Conservation (phyloP, 1,139 yeast species). For the Sporopachydermia cereana region DNA sequence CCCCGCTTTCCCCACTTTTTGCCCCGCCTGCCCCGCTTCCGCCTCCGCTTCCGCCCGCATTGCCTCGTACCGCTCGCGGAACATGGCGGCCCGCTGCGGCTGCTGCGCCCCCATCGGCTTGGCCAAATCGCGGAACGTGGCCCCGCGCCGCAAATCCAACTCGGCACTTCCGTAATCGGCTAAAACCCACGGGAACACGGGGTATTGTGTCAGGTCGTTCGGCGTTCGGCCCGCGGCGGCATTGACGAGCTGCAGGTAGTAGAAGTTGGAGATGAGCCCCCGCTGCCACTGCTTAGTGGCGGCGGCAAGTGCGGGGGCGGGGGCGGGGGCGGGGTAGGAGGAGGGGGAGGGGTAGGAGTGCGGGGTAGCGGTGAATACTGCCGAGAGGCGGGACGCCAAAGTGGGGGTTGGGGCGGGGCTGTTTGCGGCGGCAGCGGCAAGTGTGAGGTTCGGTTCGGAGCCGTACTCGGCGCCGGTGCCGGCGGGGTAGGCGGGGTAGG, state of each 20-base stretch:
- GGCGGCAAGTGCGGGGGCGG: constrained; percentile 11
- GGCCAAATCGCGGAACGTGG: constrained; percentile 56
- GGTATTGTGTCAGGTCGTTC: constrained; percentile 80
- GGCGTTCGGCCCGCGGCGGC: constrained; percentile 81
- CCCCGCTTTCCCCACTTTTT: no score
- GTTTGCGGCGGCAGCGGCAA: not conserved
- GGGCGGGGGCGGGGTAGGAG: not conserved
- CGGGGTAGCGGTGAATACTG: not conserved
- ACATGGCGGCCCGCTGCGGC: constrained; percentile 42
- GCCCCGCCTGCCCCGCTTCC: constrained; percentile 16
- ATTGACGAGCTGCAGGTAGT: constrained; percentile 64
- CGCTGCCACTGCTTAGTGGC: constrained; percentile 61
- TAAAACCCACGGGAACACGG: constrained; percentile 83
- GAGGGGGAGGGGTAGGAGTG: not conserved
- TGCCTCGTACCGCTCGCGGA: constrained; percentile 60
- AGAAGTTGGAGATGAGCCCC: constrained; percentile 73
- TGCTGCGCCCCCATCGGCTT: constrained; percentile 90
- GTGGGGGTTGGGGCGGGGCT: not conserved
- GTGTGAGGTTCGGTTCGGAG: not conserved
- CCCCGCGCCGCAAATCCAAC: constrained; percentile 49
- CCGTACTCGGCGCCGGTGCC: not conserved
- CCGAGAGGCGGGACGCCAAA: not conserved
- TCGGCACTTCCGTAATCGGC: constrained; percentile 63
- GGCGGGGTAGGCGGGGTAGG: not conserved
- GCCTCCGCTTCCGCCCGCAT: constrained; percentile 42